Evolutionary conservation across 306 rosid genomes (phyloP), one percentile per base, ranked within the genome.

Genomic region (Vicia sativa): DNA sequence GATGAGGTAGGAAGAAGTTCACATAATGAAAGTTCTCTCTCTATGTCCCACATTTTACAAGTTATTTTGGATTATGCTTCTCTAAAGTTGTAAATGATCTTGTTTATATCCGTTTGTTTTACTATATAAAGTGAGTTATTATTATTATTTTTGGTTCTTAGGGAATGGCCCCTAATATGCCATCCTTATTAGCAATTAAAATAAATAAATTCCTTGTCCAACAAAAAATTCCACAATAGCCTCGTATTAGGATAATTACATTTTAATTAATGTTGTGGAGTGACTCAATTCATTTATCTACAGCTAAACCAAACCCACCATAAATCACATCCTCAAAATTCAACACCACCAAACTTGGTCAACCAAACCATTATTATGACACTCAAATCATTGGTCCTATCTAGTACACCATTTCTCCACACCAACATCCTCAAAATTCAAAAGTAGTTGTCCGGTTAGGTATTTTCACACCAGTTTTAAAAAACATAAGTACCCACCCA

Each of bases 361-460:
- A 78, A 45, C 77, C 7, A 7, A 35, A 15, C 31, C 71, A 80
- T 83, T 73, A 80, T 72, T 71, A 54, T 1, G 26, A 55, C n/a
- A 21, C 48, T 38, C 15, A 77, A 38, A 37, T 49, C 18, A 64
- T 70, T 64, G 76, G 76, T 73, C 64, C 60, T n/a, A 26, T 37
- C n/a, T n/a, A n/a, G 1, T 14, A 9, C 9, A 15, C 35, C 39
- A 59, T 25, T 62, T 69, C 38, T 16, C 58, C 58, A 14, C 31
- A 46, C 74, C 67, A 52, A 48, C 49, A 35, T 28, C 38, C 72
- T 43, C 43, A 63, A 48, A 68, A 55, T 37, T 28, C 39, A 55
- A 55, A 55, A 46, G 70, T 72, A 61, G 75, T 60, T 74, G 73
- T 53, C 56, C 52, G 56, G 46, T 82, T 83, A 76, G 81, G 81